These are phyloP conservation scores for Jacaranda copaia DNA, from an alignment of 257 asterid genomes.

Conservation along the genomic window DNA sequence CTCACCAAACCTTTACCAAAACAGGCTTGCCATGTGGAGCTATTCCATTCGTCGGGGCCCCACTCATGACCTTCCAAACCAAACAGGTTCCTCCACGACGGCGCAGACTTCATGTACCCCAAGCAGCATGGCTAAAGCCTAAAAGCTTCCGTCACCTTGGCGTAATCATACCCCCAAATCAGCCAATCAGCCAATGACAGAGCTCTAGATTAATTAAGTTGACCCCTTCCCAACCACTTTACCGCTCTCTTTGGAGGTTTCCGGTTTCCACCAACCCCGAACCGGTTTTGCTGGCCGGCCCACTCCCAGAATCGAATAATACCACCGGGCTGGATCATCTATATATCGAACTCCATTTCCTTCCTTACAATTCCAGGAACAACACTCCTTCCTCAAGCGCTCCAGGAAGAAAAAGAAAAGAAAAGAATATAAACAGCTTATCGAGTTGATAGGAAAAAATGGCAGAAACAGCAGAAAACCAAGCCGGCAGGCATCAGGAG, in stretches of 20 bases:
- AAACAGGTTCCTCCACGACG: neutral
- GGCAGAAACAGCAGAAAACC: conserved; percentile 42
- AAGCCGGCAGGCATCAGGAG: conserved; percentile 66
- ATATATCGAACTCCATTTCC: conserved; percentile 34
- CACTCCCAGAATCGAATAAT: conserved; percentile 11
- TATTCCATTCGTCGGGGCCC: neutral
- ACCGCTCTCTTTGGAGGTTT: no score
- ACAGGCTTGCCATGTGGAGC: conserved; percentile 30
- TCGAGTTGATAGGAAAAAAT: conserved; percentile 30
- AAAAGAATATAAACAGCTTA: neutral
- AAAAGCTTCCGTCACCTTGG: conserved; percentile 25
- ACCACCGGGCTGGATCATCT: conserved; percentile 38
- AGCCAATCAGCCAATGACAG: neutral
- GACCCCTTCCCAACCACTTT: conserved; percentile 38
- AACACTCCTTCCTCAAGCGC: no score
- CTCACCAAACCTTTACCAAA: conserved; percentile 24
- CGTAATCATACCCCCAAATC: neutral
- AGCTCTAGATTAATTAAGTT: neutral
- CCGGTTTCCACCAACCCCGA: conserved; percentile 48
- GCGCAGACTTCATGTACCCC: conserved; percentile 1
- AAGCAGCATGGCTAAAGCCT: neutral
- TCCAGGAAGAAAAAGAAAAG: neutral
- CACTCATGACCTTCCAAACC: neutral
- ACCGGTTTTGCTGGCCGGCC: conserved; percentile 36
- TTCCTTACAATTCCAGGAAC: conserved; percentile 27